A percentile compares a stretch with the other conserved stretches of the same genome.
phyloP scores from a whole-genome alignment of 805 yeast species.

The Teunomyces stri region DNA sequence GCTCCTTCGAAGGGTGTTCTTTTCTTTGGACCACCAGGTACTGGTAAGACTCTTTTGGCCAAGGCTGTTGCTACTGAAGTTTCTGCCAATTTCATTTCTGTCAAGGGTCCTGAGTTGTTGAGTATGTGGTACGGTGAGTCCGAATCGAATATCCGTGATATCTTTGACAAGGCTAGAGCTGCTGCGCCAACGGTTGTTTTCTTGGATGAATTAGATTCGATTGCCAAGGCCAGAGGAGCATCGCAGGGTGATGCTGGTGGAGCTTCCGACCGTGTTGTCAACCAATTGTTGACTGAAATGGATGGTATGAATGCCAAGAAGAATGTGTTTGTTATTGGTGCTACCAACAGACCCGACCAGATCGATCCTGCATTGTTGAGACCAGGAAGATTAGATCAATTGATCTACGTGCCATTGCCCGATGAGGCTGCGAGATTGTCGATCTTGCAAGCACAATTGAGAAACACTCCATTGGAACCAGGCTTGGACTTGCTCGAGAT shows the following conservation, averaged over 20 bases:
- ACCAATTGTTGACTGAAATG: constrained; percentile 95
- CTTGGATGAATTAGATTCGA: constrained; percentile 96
- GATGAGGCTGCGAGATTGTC: constrained; percentile 93
- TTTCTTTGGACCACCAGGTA: constrained; percentile 99
- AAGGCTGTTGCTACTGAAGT: constrained; percentile 99
- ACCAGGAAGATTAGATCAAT: constrained; percentile 98
- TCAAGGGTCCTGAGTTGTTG: constrained; percentile 93
- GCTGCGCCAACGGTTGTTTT: constrained; percentile 99
- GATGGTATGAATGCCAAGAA: constrained; percentile 99
- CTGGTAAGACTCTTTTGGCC: constrained; percentile 97
- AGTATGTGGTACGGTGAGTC: constrained; percentile 99
- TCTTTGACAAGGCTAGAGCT: constrained; percentile 97
- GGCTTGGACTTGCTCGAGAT: constrained; percentile 85
- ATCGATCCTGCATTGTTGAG: constrained; percentile 97
- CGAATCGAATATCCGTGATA: constrained; percentile 95
- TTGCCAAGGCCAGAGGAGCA: constrained; percentile 96
- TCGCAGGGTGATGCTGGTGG: constrained; percentile 88
- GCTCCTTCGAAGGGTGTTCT: constrained; percentile 98
- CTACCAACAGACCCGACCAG: constrained; percentile 99
- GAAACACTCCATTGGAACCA: constrained; percentile 98
- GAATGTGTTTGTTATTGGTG: constrained; percentile 98
- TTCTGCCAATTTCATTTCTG: constrained; percentile 95
- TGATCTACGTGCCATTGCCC: constrained; percentile 97
- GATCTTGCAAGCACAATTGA: constrained; percentile 90
- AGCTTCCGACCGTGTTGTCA: constrained; percentile 93